Percentiles rank a stretch among this genome's conserved stretches.
These are phyloP conservation scores for Heliosperma pusillum DNA, from an alignment of 148 eudicot species.

Conservation along the genomic window DNA sequence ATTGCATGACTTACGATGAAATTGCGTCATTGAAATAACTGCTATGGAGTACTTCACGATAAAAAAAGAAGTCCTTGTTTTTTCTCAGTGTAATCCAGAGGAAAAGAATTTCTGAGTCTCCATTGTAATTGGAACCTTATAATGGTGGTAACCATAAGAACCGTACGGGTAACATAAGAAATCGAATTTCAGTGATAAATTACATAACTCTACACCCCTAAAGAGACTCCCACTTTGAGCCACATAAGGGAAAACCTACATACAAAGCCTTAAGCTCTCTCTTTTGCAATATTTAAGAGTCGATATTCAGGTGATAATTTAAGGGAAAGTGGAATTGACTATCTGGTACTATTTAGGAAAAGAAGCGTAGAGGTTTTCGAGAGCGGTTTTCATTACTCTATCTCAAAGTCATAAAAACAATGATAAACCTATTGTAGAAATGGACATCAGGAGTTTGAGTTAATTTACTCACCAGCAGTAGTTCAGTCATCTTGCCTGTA, in stretches of 20 bases:
- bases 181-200: background rate
- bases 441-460: background rate
- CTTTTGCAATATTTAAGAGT: background rate
- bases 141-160: background rate
- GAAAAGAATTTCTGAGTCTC: too few species aligned
- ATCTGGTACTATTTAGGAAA: background rate
- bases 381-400: background rate
- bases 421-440: background rate
- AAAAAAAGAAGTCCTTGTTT: too few species aligned
- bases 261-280: background rate
- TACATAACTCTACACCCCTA: background rate
- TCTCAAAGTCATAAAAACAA: background rate
- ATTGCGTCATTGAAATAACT: too few species aligned
- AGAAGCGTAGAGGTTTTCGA: background rate
- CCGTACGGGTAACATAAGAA: background rate
- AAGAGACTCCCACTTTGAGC: background rate
- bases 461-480: conserved; percentile 55
- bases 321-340: background rate
- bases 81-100: background rate
- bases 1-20: too few species aligned
- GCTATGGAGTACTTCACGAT: too few species aligned
- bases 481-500: conserved; percentile 85
- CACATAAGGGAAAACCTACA: background rate
- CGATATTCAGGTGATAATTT: background rate
- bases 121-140: background rate